Base-by-base conservation (phyloP, 2,329 filamentous ascomycete species). In the Fusarium continuum region DNA sequence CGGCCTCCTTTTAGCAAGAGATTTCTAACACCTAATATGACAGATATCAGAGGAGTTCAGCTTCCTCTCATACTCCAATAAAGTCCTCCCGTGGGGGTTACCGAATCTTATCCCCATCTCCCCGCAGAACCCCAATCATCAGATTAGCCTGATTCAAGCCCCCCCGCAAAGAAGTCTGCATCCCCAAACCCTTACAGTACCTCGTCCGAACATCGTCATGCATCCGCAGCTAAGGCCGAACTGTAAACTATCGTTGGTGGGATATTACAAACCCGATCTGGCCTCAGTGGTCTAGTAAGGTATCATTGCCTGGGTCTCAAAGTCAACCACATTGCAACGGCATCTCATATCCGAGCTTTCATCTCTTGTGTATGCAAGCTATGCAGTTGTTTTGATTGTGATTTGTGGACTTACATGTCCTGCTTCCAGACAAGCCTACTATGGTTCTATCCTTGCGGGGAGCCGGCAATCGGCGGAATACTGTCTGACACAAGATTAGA, bases 111-210 rank as follows among this genome's bases (percentile, higher is more conserved):
- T 39, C 32, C 22, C 6, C 25, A 0, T 26, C 28, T 59, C 55
- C 55, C 55, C 34, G 32, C 54, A 45, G 34, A 58, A 60, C 55
- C 47, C 55, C 55, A 60, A 60, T 26, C 20, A n/a, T n/a, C 22
- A 28, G 26, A 53, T 49, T 39, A 50, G 44, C 34, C 44, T 50
- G 44, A 39, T 53, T 16, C n/a, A 8, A 48, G 2, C 20, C 31
- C 31, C 32, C 45, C 41, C 43, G 29, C 52, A 57, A 36, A 20
- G n/a, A 45, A 17, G 9, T 13, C 6, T 36, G 13, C 10, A 36
- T 20, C 43, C 31, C 31, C 25, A 49, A 26, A 13, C 11, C 11
- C 19, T 23, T 29, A 29, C 28, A n/a, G n/a, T n/a, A n/a, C n/a
- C 28, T 29, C 26, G 28, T 36, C 16, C 16, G 17, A 57, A 41